Evolutionary conservation across 106 monocot species (phyloP).

Genomic region (Apostasia shenzhenica): DNA sequence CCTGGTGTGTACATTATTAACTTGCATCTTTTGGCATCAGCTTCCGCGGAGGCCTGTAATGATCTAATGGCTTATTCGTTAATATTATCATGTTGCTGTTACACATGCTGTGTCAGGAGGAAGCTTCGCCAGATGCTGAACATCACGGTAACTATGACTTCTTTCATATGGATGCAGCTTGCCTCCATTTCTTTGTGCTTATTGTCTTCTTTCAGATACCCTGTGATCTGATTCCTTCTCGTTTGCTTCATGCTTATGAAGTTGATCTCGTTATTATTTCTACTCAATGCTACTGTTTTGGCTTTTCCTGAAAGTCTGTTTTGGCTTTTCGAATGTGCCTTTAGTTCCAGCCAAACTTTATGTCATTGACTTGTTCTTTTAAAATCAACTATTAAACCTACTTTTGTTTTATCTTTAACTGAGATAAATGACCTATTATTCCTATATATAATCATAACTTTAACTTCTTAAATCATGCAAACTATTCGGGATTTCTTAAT

Average conservation of each 20-base stretch:
- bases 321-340: too few relatives aligned
- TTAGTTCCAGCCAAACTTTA: too few relatives aligned
- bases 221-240: not conserved
- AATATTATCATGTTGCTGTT: slow-evolving; percentile 89
- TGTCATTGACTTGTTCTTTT: too few relatives aligned
- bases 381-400: too few relatives aligned
- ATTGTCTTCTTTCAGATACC: too few relatives aligned
- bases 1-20: not conserved
- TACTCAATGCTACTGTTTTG: too few relatives aligned
- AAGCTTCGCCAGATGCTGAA: slow-evolving; percentile 52
- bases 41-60: slow-evolving; percentile 80
- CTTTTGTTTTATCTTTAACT: too few relatives aligned
- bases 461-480: too few relatives aligned
- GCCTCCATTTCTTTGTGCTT: not conserved
- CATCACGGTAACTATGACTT: slow-evolving; percentile 35
- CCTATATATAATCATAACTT: too few relatives aligned
- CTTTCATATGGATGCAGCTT: not conserved
- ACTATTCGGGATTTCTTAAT: too few relatives aligned
- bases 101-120: slow-evolving; percentile 86
- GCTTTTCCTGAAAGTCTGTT: too few relatives aligned
- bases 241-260: not conserved
- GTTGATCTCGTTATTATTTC: not conserved
- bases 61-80: slow-evolving; percentile 85
- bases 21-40: slow-evolving; percentile 23
- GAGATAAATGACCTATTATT: too few relatives aligned